A percentile compares a stretch with the other conserved stretches of the same genome.
Evolutionary conservation across 2,329 filamentous ascomycete genomes (phyloP).

Genomic region (Leptoxyphium fumago): DNA sequence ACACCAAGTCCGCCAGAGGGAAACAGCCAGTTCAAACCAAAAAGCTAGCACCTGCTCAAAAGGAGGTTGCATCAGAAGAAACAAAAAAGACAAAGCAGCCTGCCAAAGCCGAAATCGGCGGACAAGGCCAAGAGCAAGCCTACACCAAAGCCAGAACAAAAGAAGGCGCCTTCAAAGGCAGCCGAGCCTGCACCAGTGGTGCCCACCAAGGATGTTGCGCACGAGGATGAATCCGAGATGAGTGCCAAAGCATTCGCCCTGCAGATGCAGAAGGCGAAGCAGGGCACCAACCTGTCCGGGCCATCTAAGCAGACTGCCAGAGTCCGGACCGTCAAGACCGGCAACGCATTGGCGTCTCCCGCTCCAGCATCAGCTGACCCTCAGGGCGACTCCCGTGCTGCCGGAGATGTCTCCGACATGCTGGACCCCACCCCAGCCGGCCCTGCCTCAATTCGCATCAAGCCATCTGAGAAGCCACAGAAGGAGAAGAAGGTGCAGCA

Average conservation of each 20-base stretch:
- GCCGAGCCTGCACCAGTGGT: slow-evolving; percentile 4
- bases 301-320: slow-evolving; percentile 23
- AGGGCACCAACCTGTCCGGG: slow-evolving; percentile 45
- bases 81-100: slow-evolving; percentile 1
- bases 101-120: slow-evolving; percentile 2
- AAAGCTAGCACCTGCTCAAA: slow-evolving; percentile 4
- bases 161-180: slow-evolving; percentile 7
- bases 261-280: slow-evolving; percentile 55
- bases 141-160: slow-evolving; percentile 9
- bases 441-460: slow-evolving; percentile 66
- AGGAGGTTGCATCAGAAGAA: slow-evolving; percentile 2
- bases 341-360: slow-evolving; percentile 46
- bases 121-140: slow-evolving; percentile 7
- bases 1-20: slow-evolving; percentile 1
- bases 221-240: slow-evolving; percentile 43
- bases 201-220: slow-evolving; percentile 16
- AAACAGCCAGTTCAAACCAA: not conserved
- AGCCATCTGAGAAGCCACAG: slow-evolving; percentile 44
- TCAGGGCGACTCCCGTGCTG: slow-evolving; percentile 47
- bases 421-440: slow-evolving; percentile 56
- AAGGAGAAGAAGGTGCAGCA: slow-evolving; percentile 43
- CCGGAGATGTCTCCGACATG: slow-evolving; percentile 77
- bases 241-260: slow-evolving; percentile 65
- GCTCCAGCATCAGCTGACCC: slow-evolving; percentile 45
- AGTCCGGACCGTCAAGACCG: slow-evolving; percentile 56